Percentiles rank a stretch among this genome's conserved stretches.
Evolutionary conservation across 495 filamentous ascomycete genomes (phyloP).

Genomic region (Copromyces sp.): DNA sequence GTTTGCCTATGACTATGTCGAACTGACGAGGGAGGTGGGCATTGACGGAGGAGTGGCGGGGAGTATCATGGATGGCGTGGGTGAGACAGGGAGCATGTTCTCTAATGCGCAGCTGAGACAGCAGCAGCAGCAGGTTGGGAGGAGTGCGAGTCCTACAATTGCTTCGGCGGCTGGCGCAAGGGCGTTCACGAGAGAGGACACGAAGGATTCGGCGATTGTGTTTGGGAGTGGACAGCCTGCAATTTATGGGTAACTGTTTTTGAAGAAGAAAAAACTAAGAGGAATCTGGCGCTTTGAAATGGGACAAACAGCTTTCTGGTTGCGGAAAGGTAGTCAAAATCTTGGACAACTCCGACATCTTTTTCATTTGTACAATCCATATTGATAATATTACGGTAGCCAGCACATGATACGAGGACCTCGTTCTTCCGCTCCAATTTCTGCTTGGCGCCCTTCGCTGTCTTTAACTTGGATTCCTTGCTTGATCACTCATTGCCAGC

Average conservation of each 20-base stretch:
- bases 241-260: neutral
- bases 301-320: neutral
- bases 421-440: neutral
- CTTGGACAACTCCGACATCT: neutral
- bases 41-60: constrained; percentile 29
- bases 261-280: neutral
- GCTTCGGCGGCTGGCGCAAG: neutral
- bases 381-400: neutral
- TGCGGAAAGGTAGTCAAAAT: neutral
- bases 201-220: neutral
- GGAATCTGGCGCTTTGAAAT: neutral
- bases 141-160: neutral
- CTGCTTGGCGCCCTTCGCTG: neutral
- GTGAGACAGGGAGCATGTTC: constrained; percentile 30
- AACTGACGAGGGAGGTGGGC: constrained; percentile 76
- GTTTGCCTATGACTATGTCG: constrained; percentile 96
- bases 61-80: constrained; percentile 13
- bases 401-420: neutral
- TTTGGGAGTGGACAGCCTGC: neutral
- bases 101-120: constrained; percentile 1
- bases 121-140: neutral
- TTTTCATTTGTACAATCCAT: neutral
- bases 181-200: neutral
- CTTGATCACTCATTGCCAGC: neutral
- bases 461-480: too few species aligned